Evolutionary conservation across 768 basidiomycete genomes (phyloP), one percentile per base, ranked within the genome.

Genomic region (Kwoniella sp.): DNA sequence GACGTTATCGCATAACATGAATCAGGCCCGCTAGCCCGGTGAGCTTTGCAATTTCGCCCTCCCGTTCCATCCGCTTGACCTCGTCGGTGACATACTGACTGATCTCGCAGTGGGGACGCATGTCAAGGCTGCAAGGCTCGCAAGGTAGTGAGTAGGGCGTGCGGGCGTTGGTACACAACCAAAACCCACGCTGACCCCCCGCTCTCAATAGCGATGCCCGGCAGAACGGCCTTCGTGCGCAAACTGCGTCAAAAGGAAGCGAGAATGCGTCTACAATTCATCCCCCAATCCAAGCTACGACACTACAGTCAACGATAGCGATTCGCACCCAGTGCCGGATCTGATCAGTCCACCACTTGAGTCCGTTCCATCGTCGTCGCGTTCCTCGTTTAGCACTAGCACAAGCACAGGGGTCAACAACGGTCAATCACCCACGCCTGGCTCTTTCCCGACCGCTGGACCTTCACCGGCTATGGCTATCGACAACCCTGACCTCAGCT

Each of bases 81-180:
- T n/a, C n/a, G n/a, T n/a, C n/a, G n/a, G n/a, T n/a, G n/a, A n/a
- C n/a, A n/a, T n/a, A 19, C 40, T 44, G 40, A 44, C 40, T 10
- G 40, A 19, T 44, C 6, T 33, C 40, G 40, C 40, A 56, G 62
- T 19, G 62, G 62, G n/a, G 62, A 64, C 44, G 62, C 62, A 4
- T 64, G 62, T 58, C 62, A 64, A 26, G 26, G 33, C 10, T 64
- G 62, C 29, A 64, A 64, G 36, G 27, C 55, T 1, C 62, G 62
- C 2, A 64, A 64, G 29, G 51, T 58, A 17, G 62, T 64, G 26
- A 49, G 62, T 56, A 15, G 22, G 55, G 7, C 36, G 25, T n/a
- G n/a, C n/a, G n/a, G n/a, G n/a, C n/a, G n/a, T n/a, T n/a, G n/a
- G n/a, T n/a, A n/a, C n/a, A n/a, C n/a, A n/a, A n/a, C n/a, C n/a